phyloP scores from a whole-genome alignment of 2,329 filamentous ascomycete species.

The Alternaria alternata region DNA sequence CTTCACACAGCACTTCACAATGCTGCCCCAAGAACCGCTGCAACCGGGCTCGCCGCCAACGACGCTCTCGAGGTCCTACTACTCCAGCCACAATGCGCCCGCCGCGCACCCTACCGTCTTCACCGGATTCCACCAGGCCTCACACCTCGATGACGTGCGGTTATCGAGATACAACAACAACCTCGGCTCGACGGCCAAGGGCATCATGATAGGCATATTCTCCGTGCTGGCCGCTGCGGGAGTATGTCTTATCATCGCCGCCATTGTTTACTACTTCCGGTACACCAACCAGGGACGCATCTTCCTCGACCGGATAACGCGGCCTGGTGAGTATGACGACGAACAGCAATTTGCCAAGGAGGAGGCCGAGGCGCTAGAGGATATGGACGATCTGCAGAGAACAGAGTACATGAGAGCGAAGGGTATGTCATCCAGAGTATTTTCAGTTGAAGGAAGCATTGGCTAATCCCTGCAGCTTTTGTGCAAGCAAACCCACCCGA shows the following conservation, averaged over 20 bases:
- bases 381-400: conserved; percentile 92
- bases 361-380: conserved; percentile 92
- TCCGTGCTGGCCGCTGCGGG: conserved; percentile 93
- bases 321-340: conserved; percentile 96
- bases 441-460: neutral
- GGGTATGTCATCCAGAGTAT: conserved; percentile 66
- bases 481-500: conserved; percentile 94
- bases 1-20: conserved; percentile 25
- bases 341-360: conserved; percentile 93
- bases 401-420: conserved; percentile 94
- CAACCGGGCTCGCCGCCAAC: conserved; percentile 40
- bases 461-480: conserved; percentile 70
- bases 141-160: conserved; percentile 37
- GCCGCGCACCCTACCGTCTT: conserved; percentile 30
- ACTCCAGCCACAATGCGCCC: conserved; percentile 32
- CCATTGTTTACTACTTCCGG: conserved; percentile 90
- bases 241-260: conserved; percentile 79
- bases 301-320: conserved; percentile 88
- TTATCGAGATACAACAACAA: conserved; percentile 32
- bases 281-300: conserved; percentile 90
- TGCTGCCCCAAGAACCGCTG: conserved; percentile 45
- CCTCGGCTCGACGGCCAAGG: conserved; percentile 68
- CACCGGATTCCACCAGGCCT: conserved; percentile 22
- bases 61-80: conserved; percentile 43
- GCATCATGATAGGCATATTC: conserved; percentile 92